These are phyloP conservation scores for Tetrahymena borealis DNA, from an alignment of 73 alveolate species.

Conservation along the genomic window DNA sequence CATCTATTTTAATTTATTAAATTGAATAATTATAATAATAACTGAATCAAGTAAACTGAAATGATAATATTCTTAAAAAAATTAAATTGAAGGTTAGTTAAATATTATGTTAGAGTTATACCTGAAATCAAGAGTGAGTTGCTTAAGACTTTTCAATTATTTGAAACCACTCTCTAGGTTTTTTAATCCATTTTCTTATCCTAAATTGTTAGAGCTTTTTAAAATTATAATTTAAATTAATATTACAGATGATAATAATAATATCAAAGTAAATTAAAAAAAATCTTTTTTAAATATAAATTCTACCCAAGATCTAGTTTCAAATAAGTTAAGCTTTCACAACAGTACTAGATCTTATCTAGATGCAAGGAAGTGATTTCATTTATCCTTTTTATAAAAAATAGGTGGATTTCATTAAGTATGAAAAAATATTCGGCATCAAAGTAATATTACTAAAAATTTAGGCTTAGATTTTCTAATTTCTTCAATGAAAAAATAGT, in stretches of 20 bases:
- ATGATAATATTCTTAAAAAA: too few species aligned
- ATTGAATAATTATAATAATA: background rate
- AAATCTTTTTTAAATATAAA: background rate
- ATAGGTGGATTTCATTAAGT: background rate
- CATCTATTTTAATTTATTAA: background rate
- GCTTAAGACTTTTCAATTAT: background rate
- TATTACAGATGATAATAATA: too few species aligned
- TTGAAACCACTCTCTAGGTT: background rate
- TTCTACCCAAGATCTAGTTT: background rate
- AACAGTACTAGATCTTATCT: background rate
- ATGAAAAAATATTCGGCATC: background rate
- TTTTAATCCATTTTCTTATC: background rate
- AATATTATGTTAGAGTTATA: background rate
- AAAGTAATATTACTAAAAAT: background rate
- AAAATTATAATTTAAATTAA: too few species aligned
- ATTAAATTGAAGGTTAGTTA: background rate
- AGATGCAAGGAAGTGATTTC: background rate
- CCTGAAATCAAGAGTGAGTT: background rate
- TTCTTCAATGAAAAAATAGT: background rate
- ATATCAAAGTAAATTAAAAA: background rate
- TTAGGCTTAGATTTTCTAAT: background rate
- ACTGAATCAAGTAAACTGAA: background rate
- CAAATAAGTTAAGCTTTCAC: background rate
- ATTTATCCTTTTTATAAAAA: background rate
- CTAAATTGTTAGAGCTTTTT: background rate